phyloP scores from a whole-genome alignment of 2,329 filamentous ascomycete species.

The Xylaria sp. region DNA sequence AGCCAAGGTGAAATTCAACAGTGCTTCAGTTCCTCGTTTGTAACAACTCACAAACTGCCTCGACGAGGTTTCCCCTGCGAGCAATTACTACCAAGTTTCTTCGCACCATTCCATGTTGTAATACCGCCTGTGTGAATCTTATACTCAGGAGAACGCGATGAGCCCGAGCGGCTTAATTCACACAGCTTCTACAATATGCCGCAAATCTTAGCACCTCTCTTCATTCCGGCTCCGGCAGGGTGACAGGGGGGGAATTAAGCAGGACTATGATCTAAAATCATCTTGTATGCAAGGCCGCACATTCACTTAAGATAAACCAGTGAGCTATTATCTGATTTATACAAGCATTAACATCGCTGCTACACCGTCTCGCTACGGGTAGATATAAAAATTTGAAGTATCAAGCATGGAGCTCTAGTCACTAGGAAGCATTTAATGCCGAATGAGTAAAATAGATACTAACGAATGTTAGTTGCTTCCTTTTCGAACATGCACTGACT shows the following conservation, averaged over 20 bases:
- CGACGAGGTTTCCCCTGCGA: background rate
- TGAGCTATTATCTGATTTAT: background rate
- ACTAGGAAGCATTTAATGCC: background rate
- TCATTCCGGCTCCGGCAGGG: background rate
- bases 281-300: background rate
- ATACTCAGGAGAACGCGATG: background rate
- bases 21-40: background rate
- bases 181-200: no score
- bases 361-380: background rate
- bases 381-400: no score
- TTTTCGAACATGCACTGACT: background rate
- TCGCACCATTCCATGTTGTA: background rate
- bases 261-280: background rate
- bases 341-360: no score
- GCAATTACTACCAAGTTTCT: background rate
- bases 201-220: background rate
- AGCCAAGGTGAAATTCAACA: background rate
- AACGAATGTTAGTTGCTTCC: background rate
- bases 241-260: background rate
- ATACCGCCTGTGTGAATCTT: background rate
- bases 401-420: no score
- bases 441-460: background rate
- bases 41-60: background rate
- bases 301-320: background rate
- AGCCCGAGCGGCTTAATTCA: background rate